Base-by-base conservation (phyloP, 2,329 filamentous ascomycete species). In the Septoria linicola region DNA sequence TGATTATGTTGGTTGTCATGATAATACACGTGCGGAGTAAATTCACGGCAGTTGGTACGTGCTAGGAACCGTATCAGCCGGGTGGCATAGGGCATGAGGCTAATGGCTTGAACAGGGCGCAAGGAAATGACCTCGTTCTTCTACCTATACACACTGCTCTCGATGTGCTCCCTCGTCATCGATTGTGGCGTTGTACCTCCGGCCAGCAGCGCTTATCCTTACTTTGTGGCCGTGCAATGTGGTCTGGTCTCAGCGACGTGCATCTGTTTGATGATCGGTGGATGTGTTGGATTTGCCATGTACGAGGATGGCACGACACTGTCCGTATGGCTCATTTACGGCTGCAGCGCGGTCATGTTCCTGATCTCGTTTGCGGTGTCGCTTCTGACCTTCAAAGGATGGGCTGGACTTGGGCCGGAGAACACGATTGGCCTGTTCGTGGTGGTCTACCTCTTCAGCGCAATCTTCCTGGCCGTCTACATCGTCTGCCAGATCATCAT, bases 231-330 rank as follows among this genome's bases (percentile, higher is more conserved):
- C 8, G 82, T 87, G 4, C 93, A 99, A 66, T 86, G 85, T 57
- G 93, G 92, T 11, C 77, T 99, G 46, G 77, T 84, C 17, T 96
- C 89, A 30, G 89, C 93, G 1, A 80, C 95, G 21, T 86, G 93
- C 68, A 92, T 89, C 20, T 95, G 87, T 69, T 77, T 99, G 49
- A 76, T 97, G 63, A 91, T 99, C 76, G 97, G 97, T 70, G 93
- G 93, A 36, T 99, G 99, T 66, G 92, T 99, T 47, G 93, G 93
- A 27, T 99, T 99, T 72, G 93, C 97, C 72, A 78, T 99, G 10
- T 99, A 99, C 70, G 93, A 99, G 72, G 93, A 99, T 65, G 93
- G 93, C 43, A 99, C 93, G 1, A 85, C 87, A 1, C 76, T 97
- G 34, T 96, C 91, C 0, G 85, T 99, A 36, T 99, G 93, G 93